phyloP scores from a whole-genome alignment of 768 basidiomycete species.

The Mycena metata region DNA sequence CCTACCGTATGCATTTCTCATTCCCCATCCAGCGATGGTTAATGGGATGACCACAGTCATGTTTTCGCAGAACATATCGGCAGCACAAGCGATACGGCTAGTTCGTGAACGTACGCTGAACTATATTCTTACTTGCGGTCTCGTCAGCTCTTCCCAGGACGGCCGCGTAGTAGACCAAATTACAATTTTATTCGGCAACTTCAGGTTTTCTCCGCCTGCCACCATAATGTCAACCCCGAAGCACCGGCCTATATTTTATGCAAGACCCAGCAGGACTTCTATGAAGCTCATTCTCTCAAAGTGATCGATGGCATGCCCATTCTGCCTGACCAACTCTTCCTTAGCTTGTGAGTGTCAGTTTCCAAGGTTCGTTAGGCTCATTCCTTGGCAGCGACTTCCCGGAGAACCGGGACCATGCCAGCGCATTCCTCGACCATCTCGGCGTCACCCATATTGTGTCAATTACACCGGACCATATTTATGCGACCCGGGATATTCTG shows the following conservation, averaged over 20 bases:
- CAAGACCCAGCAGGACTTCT: constrained; percentile 55
- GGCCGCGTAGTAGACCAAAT: constrained; percentile 55
- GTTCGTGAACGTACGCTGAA: constrained; percentile 50
- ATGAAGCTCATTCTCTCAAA: constrained; percentile 53
- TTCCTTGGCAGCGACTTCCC: constrained; percentile 53
- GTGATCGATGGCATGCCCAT: constrained; percentile 51
- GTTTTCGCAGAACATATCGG: constrained; percentile 49
- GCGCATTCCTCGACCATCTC: constrained; percentile 51
- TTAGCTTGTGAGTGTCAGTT: constrained; percentile 55
- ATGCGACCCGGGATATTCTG: constrained; percentile 38
- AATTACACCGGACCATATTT: constrained; percentile 54
- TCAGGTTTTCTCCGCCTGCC: constrained; percentile 53
- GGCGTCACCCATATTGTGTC: constrained; percentile 56
- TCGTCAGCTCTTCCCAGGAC: constrained; percentile 44
- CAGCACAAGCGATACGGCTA: constrained; percentile 48
- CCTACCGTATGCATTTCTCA: constrained; percentile 51
- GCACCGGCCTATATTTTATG: constrained; percentile 54
- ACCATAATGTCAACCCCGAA: constrained; percentile 47
- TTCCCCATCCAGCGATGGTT: not conserved
- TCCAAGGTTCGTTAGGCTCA: not conserved
- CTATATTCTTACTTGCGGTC: constrained; percentile 25
- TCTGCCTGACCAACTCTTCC: constrained; percentile 49
- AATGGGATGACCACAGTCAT: constrained; percentile 44
- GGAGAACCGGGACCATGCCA: constrained; percentile 49
- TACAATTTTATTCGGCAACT: constrained; percentile 59